These are phyloP conservation scores for Aspergillus haitiensis DNA, from an alignment of 495 filamentous ascomycete species.

Conservation along the genomic window DNA sequence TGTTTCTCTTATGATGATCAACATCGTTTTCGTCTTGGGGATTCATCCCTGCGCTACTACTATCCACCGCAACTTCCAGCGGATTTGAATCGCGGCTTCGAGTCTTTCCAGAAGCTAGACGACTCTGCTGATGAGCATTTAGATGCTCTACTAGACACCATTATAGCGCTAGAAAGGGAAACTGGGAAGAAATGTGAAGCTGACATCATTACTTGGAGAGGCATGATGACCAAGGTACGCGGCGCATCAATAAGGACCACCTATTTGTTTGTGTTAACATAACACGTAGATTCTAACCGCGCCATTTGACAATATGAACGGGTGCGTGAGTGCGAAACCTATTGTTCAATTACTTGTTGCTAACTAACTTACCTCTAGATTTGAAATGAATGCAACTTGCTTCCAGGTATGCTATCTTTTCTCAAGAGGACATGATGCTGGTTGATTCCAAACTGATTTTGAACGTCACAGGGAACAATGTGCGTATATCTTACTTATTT, in stretches of 20 bases:
- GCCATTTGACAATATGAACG: slow-evolving; percentile 78
- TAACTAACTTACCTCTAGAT: slow-evolving; percentile 50
- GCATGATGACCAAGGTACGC: slow-evolving; percentile 96
- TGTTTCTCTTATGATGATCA: slow-evolving; percentile 88
- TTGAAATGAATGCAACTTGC: slow-evolving; percentile 92
- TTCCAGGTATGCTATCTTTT: slow-evolving; percentile 67
- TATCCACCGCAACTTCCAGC: slow-evolving; percentile 71
- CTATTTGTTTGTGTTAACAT: neutral
- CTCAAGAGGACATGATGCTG: slow-evolving; percentile 3
- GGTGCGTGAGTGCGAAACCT: slow-evolving; percentile 49
- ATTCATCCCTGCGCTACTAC: slow-evolving; percentile 81
- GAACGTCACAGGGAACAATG: slow-evolving; percentile 67
- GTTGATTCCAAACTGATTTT: slow-evolving; percentile 15
- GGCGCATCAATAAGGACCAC: neutral
- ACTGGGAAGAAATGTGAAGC: slow-evolving; percentile 65
- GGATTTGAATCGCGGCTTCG: slow-evolving; percentile 76
- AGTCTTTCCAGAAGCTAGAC: slow-evolving; percentile 80
- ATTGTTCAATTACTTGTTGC: neutral
- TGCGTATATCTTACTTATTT: slow-evolving; percentile 42
- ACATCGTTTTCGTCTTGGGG: slow-evolving; percentile 72
- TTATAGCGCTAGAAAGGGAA: slow-evolving; percentile 68
- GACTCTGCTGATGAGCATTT: slow-evolving; percentile 83
- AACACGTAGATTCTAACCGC: slow-evolving; percentile 71
- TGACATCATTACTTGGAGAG: slow-evolving; percentile 90
- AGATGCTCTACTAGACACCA: slow-evolving; percentile 75